These are phyloP conservation scores for Cordia subcordata DNA, from an alignment of 257 asterid species.

Conservation along the genomic window DNA sequence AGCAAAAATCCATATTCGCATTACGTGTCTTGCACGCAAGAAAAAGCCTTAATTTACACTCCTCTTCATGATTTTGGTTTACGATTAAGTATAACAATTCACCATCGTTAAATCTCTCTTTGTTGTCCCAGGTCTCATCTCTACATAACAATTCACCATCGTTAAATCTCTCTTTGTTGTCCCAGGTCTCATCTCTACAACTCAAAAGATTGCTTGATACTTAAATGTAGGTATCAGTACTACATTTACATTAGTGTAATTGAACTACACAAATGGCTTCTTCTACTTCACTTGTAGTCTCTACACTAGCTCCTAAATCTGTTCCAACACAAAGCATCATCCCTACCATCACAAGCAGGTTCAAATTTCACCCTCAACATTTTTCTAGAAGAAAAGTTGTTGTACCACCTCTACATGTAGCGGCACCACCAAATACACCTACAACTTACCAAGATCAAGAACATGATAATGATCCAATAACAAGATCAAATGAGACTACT, in stretches of 20 bases:
- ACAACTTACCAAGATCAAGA: slow-evolving; percentile 27
- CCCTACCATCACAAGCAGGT: not conserved
- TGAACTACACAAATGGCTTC: not conserved
- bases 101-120: too few species aligned
- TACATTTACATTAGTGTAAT: too few species aligned
- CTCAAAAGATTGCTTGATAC: too few species aligned
- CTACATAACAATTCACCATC: too few species aligned
- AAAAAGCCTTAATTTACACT: slow-evolving; percentile 27
- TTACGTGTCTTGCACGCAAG: slow-evolving; percentile 73
- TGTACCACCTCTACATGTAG: slow-evolving; percentile 39
- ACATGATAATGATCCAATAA: slow-evolving; percentile 16
- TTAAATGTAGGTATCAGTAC: too few species aligned
- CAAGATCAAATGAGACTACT: slow-evolving; percentile 21
- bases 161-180: too few species aligned
- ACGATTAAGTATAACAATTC: too few species aligned
- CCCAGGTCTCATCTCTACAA: too few species aligned
- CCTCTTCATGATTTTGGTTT: too few species aligned
- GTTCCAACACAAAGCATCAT: not conserved
- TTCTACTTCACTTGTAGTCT: not conserved
- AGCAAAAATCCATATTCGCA: not conserved
- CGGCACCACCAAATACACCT: slow-evolving; percentile 60
- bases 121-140: too few species aligned
- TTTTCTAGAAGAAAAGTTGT: slow-evolving; percentile 13
- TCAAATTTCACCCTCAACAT: slow-evolving; percentile 12
- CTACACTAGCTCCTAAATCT: not conserved